Conservation (phyloP, 2,329 filamentous ascomycete species). For the Cladosporium sp. region DNA sequence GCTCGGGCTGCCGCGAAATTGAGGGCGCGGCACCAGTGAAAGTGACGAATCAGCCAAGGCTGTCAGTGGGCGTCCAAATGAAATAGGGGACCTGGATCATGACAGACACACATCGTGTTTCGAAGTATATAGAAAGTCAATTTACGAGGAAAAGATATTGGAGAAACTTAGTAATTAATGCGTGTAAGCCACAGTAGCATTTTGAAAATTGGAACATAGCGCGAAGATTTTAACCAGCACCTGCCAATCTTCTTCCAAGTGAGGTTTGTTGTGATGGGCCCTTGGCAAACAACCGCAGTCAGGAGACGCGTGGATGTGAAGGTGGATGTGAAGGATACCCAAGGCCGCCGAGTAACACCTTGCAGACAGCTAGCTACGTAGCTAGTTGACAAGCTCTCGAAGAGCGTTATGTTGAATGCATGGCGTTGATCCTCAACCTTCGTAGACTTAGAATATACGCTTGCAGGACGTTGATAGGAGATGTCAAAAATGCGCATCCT, state of each 20-base stretch:
- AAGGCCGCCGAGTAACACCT: not conserved
- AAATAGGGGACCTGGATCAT: not conserved
- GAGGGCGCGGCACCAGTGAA: not conserved
- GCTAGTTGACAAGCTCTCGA: not conserved
- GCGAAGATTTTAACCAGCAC: not conserved
- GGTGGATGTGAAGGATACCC: not conserved
- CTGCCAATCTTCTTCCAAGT: not conserved
- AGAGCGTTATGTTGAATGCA: not conserved
- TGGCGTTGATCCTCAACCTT: not conserved
- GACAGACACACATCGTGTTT: not conserved
- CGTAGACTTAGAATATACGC: not conserved
- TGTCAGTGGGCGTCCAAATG: not conserved
- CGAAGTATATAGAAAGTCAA: not conserved
- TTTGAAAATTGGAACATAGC: not conserved
- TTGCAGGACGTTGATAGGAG: not conserved
- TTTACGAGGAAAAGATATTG: not conserved
- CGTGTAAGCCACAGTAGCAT: not conserved
- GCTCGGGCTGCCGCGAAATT: conserved; percentile 1
- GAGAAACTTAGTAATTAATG: not conserved
- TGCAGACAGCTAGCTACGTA: not conserved
- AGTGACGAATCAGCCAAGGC: not conserved
- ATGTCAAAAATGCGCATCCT: not conserved
- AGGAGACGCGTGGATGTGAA: not conserved
- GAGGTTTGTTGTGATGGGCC: not conserved
- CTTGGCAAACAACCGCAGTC: not conserved